Base-by-base conservation (phyloP, 768 basidiomycete genomes). In the Suillus luteus region DNA sequence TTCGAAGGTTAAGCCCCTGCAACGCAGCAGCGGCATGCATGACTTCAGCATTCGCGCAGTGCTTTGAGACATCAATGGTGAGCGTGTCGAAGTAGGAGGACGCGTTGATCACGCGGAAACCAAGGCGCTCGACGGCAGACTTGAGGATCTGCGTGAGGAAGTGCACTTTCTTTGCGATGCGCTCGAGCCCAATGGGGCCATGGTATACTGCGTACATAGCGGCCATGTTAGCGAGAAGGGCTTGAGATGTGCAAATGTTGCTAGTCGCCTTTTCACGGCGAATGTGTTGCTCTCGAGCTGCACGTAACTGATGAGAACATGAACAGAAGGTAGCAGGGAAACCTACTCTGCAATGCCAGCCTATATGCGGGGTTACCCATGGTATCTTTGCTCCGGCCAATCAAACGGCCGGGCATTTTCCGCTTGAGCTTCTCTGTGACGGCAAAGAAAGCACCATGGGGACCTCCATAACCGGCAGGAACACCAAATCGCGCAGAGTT, bases 151-250 rank as follows among this genome's bases (percentile, higher is more conserved):
- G 87, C 0, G 97, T 91, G 68, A 93, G 86, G 22, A 87, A 83
- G 75, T 99, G 95, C n/a, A 98, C 92, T 77, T 92, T 94, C 72
- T 84, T 81, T 22, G 95, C 95, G 66, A 99, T 98, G 54, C 86
- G 86, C 63, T 82, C 80, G 35, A 99, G 83, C 63, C 96, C 95
- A 51, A 81, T 83, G 0, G 97, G 92, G 12, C 97, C 97, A 72
- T 99, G 97, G 75, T 97, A 99, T 24, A 98, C 87, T 7, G 95
- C 95, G 72, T 95, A 95, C 96, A 99, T 98, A 41, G 96, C 95
- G 22, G 97, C 94, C 94, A 98, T 98, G 78, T 99, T 99, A 22
- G 97, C 97, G 33, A 99, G 90, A 19, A 99, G 86, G 0, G 95
- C 97, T 78, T 99, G 96, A 68, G 92, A 93, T 7, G 97, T 99